Conservation (phyloP, 2,329 filamentous ascomycete species). For the Ustilaginoidea virens region DNA sequence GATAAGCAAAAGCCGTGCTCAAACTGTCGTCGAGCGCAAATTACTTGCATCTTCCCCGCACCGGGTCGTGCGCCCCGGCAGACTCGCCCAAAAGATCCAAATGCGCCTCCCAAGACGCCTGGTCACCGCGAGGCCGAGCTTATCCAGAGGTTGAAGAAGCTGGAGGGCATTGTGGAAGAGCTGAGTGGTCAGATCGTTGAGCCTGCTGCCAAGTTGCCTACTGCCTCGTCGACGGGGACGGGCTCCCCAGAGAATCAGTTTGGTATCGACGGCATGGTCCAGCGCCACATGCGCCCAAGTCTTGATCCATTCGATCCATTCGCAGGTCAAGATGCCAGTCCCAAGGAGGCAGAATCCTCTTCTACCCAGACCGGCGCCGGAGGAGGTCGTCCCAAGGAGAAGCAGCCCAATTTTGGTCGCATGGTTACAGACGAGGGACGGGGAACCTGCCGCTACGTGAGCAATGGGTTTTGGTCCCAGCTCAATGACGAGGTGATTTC, state of each 20-base stretch:
- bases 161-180: conserved; percentile 63
- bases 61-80: conserved; percentile 58
- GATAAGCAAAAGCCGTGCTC: conserved; percentile 65
- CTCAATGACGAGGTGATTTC: conserved; percentile 53
- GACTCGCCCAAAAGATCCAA: conserved; percentile 47
- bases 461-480: conserved; percentile 62
- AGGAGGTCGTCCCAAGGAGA: conserved; percentile 8
- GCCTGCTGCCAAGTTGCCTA: conserved; percentile 15
- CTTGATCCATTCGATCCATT: conserved; percentile 5
- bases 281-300: conserved; percentile 4
- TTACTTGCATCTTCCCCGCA: conserved; percentile 59
- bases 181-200: conserved; percentile 50
- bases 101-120: conserved; percentile 41
- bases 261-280: conserved; percentile 3
- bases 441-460: conserved; percentile 56
- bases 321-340: conserved; percentile 6
- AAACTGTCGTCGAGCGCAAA: conserved; percentile 56
- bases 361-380: no score
- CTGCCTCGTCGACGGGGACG: conserved; percentile 12
- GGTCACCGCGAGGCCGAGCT: conserved; percentile 52
- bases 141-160: conserved; percentile 53
- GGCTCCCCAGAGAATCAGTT: conserved; percentile 14
- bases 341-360: conserved; percentile 13
- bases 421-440: conserved; percentile 56
- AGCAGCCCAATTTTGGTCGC: conserved; percentile 42